Base-by-base conservation (phyloP, 345 rosid species). In the Acer yangbiense region DNA sequence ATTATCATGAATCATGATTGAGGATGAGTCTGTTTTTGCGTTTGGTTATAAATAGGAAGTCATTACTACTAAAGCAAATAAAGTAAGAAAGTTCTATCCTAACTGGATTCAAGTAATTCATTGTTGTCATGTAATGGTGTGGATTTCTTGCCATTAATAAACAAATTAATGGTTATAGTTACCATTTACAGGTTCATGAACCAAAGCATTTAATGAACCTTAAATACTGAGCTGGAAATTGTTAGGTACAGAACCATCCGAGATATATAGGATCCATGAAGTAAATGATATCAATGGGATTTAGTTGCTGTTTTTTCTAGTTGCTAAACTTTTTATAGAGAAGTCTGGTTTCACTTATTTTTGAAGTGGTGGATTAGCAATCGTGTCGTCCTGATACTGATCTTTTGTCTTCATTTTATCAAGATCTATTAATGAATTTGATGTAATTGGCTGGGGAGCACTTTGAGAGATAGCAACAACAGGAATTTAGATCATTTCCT, bases 191-290 rank as follows among this genome's bases (percentile, higher is more conserved):
- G 48, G 27, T 54, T 46, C 71, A 43, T 72, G 71, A 83, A 61
- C 62, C 32, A 52, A 18, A 25, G 58, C 70, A 72, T 72, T 77
- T 23, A 72, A 60, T 68, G 79, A 21, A 78, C 65, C 62, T 75
- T 27, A 43, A 54, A 60, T 66, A 27, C 70, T 68, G 39, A 52
- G 60, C 18, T 23, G 32, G 6, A 69, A 69, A 62, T n/a, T 41
- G 4, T 54, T 55, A 75, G 52, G 71, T 39, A 52, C 29, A 17
- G 55, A 68, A 21, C 63, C 69, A 46, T 74, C 13, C 25, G 25
- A 18, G 76, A 67, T 68, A 74, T 57, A 39, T 43, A 72, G 27
- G 11, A 61, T 64, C 70, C 11, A 21, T 61, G 39, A 43, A 62
- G 3, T 48, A 48, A 64, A 65, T 27, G 17, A 25, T 6, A 27